Base-by-base conservation (phyloP, 208 protist species). In the Porcisia hertigi region DNA sequence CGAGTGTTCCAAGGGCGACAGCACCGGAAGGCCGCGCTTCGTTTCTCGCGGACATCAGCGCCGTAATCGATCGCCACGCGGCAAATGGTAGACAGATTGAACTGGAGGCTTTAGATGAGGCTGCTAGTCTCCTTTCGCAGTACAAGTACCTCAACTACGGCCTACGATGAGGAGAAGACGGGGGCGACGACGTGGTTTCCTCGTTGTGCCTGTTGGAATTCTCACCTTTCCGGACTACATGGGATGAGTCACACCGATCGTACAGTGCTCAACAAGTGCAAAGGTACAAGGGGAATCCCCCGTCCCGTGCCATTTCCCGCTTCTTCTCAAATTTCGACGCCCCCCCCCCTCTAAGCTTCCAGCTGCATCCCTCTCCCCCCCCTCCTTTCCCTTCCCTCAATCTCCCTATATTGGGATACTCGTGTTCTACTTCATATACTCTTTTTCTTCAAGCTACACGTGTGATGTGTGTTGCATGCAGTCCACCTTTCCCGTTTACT, bases 91-190 rank as follows among this genome's bases (percentile, higher is more conserved):
- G 71, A 34, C 70, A 72, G 20, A 89, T 92, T 63, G 77, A 84
- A 14, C 74, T 89, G 7, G 84, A 89, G 34, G 36, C 86, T 18
- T 79, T 94, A 9, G 86, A 92, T 45, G 86, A 85, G 60, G 88
- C 83, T 14, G 85, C 75, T 20, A 69, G 54, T n/a, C 76, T 94
- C 20, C 60, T 94, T 4, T 85, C 69, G 14, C 84, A 92, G 60
- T 92, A 94, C 77, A 93, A 93, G 64, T 57, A 81, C n/a, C 70
- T 83, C 20, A 83, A 84, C 62, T 83, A 90, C 69, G 85, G 82
- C n/a, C 59, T 86, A 14, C 76, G 69, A 63, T 93, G 70, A 60
- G 80, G 62, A n/a, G 30, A 11, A n/a, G 41, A 30, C 30, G 20
- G 14, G 34, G 49, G 14, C 30, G 47, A 14, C 66, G 20, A 45